Base-by-base conservation (phyloP, 768 basidiomycete genomes). In the Mycena chlorophos region DNA sequence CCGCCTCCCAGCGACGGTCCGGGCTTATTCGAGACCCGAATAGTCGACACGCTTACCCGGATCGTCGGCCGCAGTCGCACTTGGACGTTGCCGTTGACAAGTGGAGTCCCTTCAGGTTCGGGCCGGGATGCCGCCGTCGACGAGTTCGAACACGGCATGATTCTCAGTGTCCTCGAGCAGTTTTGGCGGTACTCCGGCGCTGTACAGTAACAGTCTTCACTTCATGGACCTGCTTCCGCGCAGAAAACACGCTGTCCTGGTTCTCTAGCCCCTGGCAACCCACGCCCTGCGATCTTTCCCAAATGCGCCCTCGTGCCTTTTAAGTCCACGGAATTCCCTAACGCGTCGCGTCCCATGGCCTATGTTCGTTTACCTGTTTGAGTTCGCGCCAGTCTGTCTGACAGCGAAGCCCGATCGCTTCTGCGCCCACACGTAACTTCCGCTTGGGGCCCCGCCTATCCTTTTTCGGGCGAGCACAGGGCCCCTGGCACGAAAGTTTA, bases 91-190 rank as follows among this genome's bases (percentile, higher is more conserved):
- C 16, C 5, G 12, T 12, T 22, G 8, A 42, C 13, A 16, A 8
- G 13, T 6, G n/a, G 8, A 14, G 40, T 20, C 40, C 14, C 13
- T 16, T 16, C 22, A 26, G 49, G 59, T 52, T 54, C 54, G 29
- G 53, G 43, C 17, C 39, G 27, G 43, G 54, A 65, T 20, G 62
- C 66, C 48, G 57, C 8, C 31, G 31, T 74, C 39, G 75, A 77
- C 65, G 73, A 76, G 30, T 66, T 71, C 43, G 71, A 63, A 38
- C 71, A 73, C 55, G 67, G 65, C 45, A 76, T 77, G 72, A 49
- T 78, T 28, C 62, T 78, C 49, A 72, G 70, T 14, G 67, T 73
- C 3, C 66, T 75, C 17, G 77, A 77, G 51, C 67, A 68, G 45
- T 73, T 69, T 50, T 74, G 68, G 69, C 42, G 45, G n/a, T 63